Evolutionary conservation across 106 monocot species (phyloP).

Genomic region (Cymbidium sinense): DNA sequence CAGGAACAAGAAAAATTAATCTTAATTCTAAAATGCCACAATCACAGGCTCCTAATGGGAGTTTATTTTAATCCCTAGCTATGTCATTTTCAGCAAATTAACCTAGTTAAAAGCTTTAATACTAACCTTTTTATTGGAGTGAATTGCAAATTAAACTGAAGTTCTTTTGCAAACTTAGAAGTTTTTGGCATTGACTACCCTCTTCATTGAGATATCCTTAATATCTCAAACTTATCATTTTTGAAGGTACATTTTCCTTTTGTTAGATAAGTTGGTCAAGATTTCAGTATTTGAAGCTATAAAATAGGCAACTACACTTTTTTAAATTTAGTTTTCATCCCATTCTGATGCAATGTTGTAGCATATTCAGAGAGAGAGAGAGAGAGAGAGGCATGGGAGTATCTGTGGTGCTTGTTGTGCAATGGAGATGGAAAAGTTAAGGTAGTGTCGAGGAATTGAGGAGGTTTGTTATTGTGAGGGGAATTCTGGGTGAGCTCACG

Average conservation of each 20-base stretch:
- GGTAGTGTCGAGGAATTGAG: neutral
- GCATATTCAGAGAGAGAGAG: neutral
- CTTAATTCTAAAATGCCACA: neutral
- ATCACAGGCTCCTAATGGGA: neutral
- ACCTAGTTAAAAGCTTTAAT: neutral
- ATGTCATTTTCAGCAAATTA: neutral
- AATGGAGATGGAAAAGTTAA: neutral
- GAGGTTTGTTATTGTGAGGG: too few relatives aligned
- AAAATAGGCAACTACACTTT: neutral
- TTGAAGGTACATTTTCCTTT: neutral
- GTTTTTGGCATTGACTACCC: neutral
- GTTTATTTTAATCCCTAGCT: neutral
- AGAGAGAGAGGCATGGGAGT: neutral
- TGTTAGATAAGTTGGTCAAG: neutral
- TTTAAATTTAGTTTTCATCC: neutral
- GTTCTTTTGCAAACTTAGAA: neutral
- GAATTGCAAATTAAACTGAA: neutral
- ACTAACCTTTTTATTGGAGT: neutral
- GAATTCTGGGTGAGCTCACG: neutral
- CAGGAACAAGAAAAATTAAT: neutral
- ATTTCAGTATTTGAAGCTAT: neutral
- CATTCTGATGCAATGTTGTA: neutral
- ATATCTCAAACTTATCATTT: neutral
- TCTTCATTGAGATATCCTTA: neutral
- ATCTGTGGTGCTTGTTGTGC: neutral